Conservation (phyloP, 2,329 filamentous ascomycete genomes). For the Dissoconium aciculare region DNA sequence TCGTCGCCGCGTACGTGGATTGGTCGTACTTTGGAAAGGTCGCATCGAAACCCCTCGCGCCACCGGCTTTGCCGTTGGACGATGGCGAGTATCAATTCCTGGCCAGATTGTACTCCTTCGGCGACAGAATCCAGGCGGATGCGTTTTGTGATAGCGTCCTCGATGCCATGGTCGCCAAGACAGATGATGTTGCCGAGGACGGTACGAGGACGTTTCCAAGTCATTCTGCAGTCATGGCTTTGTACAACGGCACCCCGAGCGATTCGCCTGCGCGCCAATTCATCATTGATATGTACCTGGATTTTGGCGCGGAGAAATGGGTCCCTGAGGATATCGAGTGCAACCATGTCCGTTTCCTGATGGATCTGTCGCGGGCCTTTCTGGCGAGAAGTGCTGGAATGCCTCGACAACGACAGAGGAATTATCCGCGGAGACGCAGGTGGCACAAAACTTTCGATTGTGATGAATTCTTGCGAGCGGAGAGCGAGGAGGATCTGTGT, state of each 20-base stretch:
- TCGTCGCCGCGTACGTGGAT: constrained; percentile 10
- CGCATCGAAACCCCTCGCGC: constrained; percentile 10
- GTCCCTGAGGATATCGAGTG: constrained; percentile 10
- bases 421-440: constrained; percentile 8
- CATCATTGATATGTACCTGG: constrained; percentile 12
- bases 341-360: constrained; percentile 11
- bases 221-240: constrained; percentile 10
- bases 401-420: constrained; percentile 10
- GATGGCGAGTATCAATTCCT: constrained; percentile 12
- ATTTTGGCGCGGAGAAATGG: constrained; percentile 13
- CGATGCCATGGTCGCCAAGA: constrained; percentile 12
- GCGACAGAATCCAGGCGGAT: constrained; percentile 12
- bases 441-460: constrained; percentile 10
- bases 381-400: constrained; percentile 5
- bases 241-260: constrained; percentile 10
- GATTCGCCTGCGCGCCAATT: constrained; percentile 9
- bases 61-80: constrained; percentile 11
- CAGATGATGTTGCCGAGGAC: constrained; percentile 10
- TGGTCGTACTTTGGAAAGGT: constrained; percentile 14
- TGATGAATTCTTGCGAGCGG: constrained; percentile 8
- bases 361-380: constrained; percentile 10
- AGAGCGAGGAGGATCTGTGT: too few species aligned
- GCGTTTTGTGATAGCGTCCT: constrained; percentile 11
- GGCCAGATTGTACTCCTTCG: constrained; percentile 10
- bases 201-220: constrained; percentile 11